Evolutionary conservation across 2,329 filamentous ascomycete genomes (phyloP).

Genomic region (Claviceps fusiformis): DNA sequence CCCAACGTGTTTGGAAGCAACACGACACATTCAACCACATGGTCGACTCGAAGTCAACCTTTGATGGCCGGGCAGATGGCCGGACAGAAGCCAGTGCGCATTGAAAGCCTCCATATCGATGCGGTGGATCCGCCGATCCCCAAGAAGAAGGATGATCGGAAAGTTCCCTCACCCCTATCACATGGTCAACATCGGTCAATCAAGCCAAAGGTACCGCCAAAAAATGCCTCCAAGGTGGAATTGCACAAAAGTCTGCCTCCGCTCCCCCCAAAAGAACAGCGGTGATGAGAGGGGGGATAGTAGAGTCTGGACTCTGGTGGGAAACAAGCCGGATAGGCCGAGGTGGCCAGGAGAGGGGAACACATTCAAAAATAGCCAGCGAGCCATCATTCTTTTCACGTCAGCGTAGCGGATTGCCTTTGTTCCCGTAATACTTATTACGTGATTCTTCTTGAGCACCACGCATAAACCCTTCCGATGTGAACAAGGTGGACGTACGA

Average conservation of each 20-base stretch:
- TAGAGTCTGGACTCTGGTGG: too few species aligned
- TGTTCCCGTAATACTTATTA: too few species aligned
- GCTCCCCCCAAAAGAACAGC: not conserved
- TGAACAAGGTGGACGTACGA: too few species aligned
- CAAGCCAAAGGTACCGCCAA: not conserved
- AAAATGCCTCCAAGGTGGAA: not conserved
- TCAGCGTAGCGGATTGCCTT: too few species aligned
- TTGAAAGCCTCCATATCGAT: not conserved
- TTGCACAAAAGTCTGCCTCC: not conserved
- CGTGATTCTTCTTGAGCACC: too few species aligned
- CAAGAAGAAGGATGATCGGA: not conserved
- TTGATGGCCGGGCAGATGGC: not conserved
- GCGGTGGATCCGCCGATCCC: not conserved
- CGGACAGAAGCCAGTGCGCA: not conserved
- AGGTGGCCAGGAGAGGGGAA: too few species aligned
- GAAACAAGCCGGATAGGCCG: not conserved
- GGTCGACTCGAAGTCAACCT: not conserved
- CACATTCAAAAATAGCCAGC: too few species aligned
- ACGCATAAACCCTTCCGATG: too few species aligned
- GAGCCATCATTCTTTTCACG: too few species aligned
- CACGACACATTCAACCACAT: not conserved
- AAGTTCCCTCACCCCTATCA: not conserved
- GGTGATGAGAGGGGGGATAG: not conserved
- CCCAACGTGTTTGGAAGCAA: slow-evolving; percentile 3
- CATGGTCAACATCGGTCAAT: not conserved